Evolutionary conservation across 192 early-diverging fungal species (phyloP).

Genomic region (Piromyces sp.): DNA sequence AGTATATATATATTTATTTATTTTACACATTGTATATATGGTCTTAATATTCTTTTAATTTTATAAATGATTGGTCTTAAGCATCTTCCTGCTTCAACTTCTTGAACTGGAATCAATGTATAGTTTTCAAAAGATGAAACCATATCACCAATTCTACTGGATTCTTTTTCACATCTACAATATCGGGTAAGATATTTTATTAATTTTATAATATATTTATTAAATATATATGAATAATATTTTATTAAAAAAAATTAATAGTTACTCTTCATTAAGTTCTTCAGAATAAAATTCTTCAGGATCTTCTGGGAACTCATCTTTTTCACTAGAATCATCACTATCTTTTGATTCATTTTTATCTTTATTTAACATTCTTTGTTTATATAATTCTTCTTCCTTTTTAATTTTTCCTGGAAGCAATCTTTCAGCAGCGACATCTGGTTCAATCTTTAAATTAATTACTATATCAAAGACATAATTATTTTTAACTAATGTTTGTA

Average conservation of each 20-base stretch:
- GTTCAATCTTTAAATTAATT: neutral
- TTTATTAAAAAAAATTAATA: too few relatives aligned
- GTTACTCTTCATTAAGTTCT: neutral
- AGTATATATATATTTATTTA: too few relatives aligned
- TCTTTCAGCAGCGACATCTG: neutral
- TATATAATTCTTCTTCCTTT: neutral
- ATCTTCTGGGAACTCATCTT: neutral
- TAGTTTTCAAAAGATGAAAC: neutral
- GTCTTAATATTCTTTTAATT: neutral
- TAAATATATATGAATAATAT: too few relatives aligned
- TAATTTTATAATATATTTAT: too few relatives aligned
- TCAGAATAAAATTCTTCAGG: neutral
- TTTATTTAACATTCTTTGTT: neutral
- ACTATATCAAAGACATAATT: neutral
- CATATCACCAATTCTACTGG: neutral
- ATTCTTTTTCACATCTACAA: neutral
- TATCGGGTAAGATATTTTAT: too few relatives aligned
- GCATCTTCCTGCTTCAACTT: neutral
- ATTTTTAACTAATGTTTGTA: neutral
- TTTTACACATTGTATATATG: neutral
- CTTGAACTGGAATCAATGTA: neutral
- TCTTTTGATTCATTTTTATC: neutral
- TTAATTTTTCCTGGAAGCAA: neutral
- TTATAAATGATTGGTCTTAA: neutral
- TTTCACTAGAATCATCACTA: neutral